A percentile compares a stretch with the other conserved stretches of the same genome.
Conservation (phyloP, 139 green algal genomes). For the Asterochloris erici region DNA sequence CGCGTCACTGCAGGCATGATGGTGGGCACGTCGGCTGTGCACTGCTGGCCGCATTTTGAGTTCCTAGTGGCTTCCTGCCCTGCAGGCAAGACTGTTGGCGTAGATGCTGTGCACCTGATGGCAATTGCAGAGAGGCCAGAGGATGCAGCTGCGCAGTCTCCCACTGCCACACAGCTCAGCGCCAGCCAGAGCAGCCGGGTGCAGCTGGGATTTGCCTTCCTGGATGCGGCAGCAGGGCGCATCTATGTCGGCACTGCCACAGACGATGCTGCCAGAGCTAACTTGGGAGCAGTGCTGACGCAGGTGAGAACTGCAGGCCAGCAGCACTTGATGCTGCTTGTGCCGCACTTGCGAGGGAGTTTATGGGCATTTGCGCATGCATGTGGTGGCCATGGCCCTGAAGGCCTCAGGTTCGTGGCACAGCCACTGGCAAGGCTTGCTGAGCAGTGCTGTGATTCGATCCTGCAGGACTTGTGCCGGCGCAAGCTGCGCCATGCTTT, state of each 20-base stretch:
- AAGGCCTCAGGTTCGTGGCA: no score
- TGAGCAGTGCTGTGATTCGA: no score
- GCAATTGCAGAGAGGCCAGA: constrained; percentile 15
- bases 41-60: not conserved
- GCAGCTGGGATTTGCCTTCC: constrained; percentile 44
- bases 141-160: not conserved
- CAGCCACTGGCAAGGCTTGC: no score
- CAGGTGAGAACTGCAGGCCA: constrained; percentile 23
- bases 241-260: constrained; percentile 34
- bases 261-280: constrained; percentile 37
- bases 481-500: no score
- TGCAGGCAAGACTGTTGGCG: constrained; percentile 5
- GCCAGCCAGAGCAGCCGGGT: constrained; percentile 11
- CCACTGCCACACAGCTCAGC: not conserved
- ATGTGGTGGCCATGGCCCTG: not conserved
- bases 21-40: not conserved
- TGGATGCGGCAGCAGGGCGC: constrained; percentile 43
- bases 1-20: no score
- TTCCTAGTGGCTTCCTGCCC: not conserved
- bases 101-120: constrained; percentile 40
- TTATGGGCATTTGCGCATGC: not conserved
- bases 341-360: not conserved
- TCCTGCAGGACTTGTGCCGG: no score
- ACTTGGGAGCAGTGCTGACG: constrained; percentile 35
- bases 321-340: not conserved